Conservation (phyloP, 2,329 filamentous ascomycete species). For the Massarina eburnea region DNA sequence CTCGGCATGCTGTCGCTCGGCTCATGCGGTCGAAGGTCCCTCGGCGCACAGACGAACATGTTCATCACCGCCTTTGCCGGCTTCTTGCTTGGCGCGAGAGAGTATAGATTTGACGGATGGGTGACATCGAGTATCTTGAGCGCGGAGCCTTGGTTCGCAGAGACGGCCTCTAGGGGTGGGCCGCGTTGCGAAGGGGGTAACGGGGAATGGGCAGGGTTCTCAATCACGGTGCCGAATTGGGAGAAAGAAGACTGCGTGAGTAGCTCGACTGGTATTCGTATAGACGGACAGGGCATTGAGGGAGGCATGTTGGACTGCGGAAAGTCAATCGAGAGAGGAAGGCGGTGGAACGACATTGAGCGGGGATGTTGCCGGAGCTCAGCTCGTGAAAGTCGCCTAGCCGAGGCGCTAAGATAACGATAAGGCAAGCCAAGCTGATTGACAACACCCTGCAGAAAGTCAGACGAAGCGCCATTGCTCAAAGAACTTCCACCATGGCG, state of each 20-base stretch:
- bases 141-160: constrained; percentile 83
- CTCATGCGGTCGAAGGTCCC: constrained; percentile 52
- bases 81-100: constrained; percentile 61
- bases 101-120: constrained; percentile 70
- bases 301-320: constrained; percentile 36
- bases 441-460: not conserved
- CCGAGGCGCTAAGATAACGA: constrained; percentile 12
- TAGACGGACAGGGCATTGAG: constrained; percentile 43
- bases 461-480: not conserved
- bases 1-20: constrained; percentile 39
- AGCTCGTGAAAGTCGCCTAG: constrained; percentile 17
- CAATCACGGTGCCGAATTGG: constrained; percentile 79
- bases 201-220: constrained; percentile 65
- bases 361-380: constrained; percentile 6
- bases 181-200: constrained; percentile 53
- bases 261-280: constrained; percentile 60
- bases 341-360: constrained; percentile 1
- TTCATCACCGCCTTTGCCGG: constrained; percentile 69
- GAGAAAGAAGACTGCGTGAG: constrained; percentile 71
- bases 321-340: constrained; percentile 4
- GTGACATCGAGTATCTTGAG: constrained; percentile 84
- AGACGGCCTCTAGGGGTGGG: constrained; percentile 51
- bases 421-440: not conserved
- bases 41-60: constrained; percentile 83
- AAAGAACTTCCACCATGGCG: constrained; percentile 28